phyloP scores from a whole-genome alignment of 2,329 filamentous ascomycete genomes.

The Stenocarpella maydis region DNA sequence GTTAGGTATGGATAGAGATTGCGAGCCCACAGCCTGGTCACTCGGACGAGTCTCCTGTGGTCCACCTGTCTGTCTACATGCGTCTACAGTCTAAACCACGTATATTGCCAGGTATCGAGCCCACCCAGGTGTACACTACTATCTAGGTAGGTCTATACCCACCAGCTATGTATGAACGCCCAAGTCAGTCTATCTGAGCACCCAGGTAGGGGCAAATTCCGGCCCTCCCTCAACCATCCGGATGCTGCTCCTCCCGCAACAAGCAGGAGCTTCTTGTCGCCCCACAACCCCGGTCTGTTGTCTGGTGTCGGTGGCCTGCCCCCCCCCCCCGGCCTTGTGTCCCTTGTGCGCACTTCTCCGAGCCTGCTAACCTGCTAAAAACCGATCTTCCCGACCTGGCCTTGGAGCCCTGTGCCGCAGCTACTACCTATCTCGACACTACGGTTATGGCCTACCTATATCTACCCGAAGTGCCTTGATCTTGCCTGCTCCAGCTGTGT shows the following conservation, averaged over 20 bases:
- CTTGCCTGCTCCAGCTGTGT: neutral
- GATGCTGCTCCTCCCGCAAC: conserved; percentile 6
- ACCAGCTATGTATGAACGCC: no score
- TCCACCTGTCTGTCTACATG: neutral
- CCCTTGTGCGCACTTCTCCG: neutral
- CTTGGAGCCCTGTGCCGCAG: conserved; percentile 2
- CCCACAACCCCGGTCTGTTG: neutral
- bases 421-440: no score
- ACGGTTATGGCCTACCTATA: neutral
- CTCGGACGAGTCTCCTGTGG: neutral
- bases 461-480: neutral
- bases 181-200: no score
- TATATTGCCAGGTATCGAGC: neutral
- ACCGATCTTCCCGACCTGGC: no score
- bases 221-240: neutral
- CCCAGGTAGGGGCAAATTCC: neutral
- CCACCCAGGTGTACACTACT: neutral
- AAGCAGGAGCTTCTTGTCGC: neutral
- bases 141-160: no score
- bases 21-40: neutral
- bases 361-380: no score
- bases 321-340: neutral
- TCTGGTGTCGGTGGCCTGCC: neutral
- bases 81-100: neutral
- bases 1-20: neutral